Percentiles rank a stretch among this genome's conserved stretches.
These are phyloP conservation scores for Kwoniella europaea DNA, from an alignment of 768 basidiomycete species.

Conservation along the genomic window DNA sequence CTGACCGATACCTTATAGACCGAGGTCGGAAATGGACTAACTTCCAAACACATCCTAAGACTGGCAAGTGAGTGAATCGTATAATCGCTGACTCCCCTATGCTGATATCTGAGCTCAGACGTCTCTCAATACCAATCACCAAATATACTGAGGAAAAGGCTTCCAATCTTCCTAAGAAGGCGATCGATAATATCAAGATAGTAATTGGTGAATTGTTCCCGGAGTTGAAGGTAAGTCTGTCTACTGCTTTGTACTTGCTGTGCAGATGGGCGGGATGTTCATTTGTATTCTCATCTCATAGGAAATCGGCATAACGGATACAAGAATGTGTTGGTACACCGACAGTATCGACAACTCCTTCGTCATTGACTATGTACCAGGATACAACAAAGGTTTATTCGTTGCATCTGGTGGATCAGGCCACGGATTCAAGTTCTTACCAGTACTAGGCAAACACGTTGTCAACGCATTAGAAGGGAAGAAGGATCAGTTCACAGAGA, in stretches of 20 bases:
- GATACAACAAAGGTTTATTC: conserved; percentile 32
- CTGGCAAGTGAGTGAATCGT: conserved; percentile 28
- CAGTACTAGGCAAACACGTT: conserved; percentile 35
- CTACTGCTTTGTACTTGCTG: neutral
- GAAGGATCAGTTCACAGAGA: conserved; percentile 32
- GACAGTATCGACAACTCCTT: conserved; percentile 42
- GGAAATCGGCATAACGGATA: conserved; percentile 38
- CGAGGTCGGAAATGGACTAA: conserved; percentile 43
- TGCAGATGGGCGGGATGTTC: neutral
- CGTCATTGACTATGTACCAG: conserved; percentile 38
- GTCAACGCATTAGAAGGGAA: conserved; percentile 34
- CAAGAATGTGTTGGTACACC: conserved; percentile 46
- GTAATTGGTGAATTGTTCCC: conserved; percentile 32
- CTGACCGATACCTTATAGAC: conserved; percentile 4
- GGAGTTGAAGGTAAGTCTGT: conserved; percentile 21
- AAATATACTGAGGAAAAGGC: conserved; percentile 29
- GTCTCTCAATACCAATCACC: conserved; percentile 33
- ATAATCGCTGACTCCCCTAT: neutral
- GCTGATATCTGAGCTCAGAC: conserved; percentile 6
- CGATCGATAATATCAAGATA: conserved; percentile 33
- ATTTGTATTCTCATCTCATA: neutral
- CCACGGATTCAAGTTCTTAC: conserved; percentile 44
- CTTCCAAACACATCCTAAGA: conserved; percentile 33
- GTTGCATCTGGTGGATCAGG: conserved; percentile 37
- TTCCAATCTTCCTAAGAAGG: conserved; percentile 32